These are phyloP conservation scores for Leccinum subrobustum DNA, from an alignment of 1,284 basidiomycete species.

Conservation along the genomic window DNA sequence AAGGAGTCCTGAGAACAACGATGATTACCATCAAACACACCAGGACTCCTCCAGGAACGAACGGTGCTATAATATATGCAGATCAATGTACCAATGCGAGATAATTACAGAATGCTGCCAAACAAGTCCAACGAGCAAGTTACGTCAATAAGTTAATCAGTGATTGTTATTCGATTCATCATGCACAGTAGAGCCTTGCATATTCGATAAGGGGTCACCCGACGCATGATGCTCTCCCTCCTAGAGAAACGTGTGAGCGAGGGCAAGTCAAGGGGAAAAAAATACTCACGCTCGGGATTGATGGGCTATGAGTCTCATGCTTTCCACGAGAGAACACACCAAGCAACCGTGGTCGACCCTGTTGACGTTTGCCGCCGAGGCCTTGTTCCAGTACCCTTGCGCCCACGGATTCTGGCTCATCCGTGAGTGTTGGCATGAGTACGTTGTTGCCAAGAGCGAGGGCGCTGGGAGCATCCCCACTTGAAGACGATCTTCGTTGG, in stretches of 20 bases:
- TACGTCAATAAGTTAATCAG: conserved; percentile 10
- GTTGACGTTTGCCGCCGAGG: conserved; percentile 12
- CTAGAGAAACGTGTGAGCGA: not conserved
- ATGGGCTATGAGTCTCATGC: conserved; percentile 7
- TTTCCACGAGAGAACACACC: conserved; percentile 30
- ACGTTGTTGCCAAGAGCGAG: conserved; percentile 4
- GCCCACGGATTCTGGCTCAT: conserved; percentile 25
- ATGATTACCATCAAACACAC: not conserved
- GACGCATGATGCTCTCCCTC: conserved; percentile 12
- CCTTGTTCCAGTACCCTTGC: conserved; percentile 8
- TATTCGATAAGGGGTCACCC: conserved; percentile 2
- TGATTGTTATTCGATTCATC: conserved; percentile 6
- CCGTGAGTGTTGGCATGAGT: conserved; percentile 15
- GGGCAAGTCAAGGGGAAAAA: not conserved
- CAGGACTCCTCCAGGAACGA: not conserved
- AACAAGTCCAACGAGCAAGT: not conserved
- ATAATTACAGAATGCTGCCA: not conserved
- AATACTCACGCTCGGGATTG: conserved; percentile 18
- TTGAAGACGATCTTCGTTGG: conserved; percentile 26
- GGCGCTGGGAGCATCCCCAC: conserved; percentile 4
- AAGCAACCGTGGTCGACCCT: conserved; percentile 27
- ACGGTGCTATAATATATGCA: conserved; percentile 1
- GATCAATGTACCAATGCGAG: not conserved
- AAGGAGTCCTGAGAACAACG: not conserved
- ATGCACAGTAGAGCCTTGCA: conserved; percentile 3